Base-by-base conservation (phyloP, 805 yeast species). In the Hanseniaspora thailandica region DNA sequence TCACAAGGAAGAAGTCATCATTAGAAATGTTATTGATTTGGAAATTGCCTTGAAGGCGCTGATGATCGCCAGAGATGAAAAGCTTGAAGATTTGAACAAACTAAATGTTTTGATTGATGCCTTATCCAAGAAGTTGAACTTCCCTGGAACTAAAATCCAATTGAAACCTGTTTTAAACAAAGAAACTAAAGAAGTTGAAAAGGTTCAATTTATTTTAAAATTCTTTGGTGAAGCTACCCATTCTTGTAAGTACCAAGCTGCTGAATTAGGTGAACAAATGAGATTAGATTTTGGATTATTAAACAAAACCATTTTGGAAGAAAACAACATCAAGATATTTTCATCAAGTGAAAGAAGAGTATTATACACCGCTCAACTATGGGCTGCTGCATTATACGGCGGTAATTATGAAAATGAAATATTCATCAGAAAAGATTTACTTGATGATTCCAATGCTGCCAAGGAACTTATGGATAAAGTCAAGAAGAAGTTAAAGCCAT, bases 181-280 rank as follows among this genome's bases (percentile, higher is more conserved):
- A 13, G 81, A 77, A 38, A 81, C 77, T 35, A 80, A 82, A 33
- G 50, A 47, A 25, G 93, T 93, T 20, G 97, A 90, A 59, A 93
- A 93, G 65, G 97, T 90, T 23, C 98, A 93, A 67, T 81, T 93
- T 57, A 94, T 93, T 57, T 73, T 93, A 61, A 93, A 93, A 66
- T 93, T 98, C 98, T 98, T 98, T 61, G 99, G 99, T 58, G 99
- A 93, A 67, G 97, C 98, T 5, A 93, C 99, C 1, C 99, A 93
- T 66, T 88, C 97, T 10, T 97, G 97, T 2, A 78, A 82, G 57
- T 85, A 87, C 65, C 99, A 93, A 69, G 95, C 96, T 1, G 77
- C 82, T 28, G 99, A 93, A 67, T 78, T 93, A 19, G 99, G 98
- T 51, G 97, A 90, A 64, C 96, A 89, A 68, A 76, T 85, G 71